Evolutionary conservation across 176 grass and related monocot species (phyloP).

Genomic region (Tillandsia fasciculata): DNA sequence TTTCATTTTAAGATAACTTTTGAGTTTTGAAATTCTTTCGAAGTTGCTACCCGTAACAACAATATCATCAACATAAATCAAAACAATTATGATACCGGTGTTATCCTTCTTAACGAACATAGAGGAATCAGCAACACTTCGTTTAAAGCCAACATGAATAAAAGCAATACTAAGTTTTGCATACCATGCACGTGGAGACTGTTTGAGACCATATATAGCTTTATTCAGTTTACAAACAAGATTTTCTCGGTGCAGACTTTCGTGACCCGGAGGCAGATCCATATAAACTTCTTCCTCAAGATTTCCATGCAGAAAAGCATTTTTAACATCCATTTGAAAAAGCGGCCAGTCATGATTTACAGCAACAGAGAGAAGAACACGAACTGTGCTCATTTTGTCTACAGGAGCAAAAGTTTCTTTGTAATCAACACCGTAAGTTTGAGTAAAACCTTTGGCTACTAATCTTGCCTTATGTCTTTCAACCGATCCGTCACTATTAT

Average conservation of each 20-base stretch:
- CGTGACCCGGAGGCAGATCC: no score
- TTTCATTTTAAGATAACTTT: no score
- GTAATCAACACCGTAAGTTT: not conserved
- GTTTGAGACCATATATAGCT: not conserved
- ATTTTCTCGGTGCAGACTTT: no score
- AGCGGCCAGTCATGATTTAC: not conserved
- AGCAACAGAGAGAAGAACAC: not conserved
- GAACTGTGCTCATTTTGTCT: not conserved
- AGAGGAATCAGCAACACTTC: not conserved
- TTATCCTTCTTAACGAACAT: not conserved
- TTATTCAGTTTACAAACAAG: not conserved
- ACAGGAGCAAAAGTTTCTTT: not conserved
- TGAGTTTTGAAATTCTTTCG: no score
- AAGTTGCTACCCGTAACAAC: not conserved
- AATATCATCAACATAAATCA: not conserved
- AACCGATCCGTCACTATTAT: not conserved
- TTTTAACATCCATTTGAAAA: no score
- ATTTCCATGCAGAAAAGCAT: no score
- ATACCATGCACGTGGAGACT: not conserved
- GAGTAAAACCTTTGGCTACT: not conserved
- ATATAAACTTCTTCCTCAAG: no score
- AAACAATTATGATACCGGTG: not conserved
- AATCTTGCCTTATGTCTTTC: not conserved
- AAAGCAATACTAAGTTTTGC: not conserved
- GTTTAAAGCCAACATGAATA: not conserved